phyloP scores from a whole-genome alignment of 2,329 filamentous ascomycete species.

The Sarocladium strictum region DNA sequence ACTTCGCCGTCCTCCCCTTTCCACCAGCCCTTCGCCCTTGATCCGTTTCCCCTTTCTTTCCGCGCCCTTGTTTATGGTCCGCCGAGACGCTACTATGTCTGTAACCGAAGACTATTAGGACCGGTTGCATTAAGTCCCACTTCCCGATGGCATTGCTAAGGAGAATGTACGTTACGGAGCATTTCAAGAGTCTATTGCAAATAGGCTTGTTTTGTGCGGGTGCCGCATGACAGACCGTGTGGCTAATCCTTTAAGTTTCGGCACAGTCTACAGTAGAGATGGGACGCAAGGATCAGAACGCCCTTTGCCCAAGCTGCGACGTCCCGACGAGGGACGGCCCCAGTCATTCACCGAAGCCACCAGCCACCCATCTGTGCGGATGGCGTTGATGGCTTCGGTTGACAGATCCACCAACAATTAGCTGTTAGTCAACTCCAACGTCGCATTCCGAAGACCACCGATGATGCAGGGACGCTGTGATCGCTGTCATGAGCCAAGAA shows the following conservation, averaged over 20 bases:
- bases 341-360: neutral
- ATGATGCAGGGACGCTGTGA: neutral
- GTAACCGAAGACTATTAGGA: neutral
- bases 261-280: too few species aligned
- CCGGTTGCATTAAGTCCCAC: neutral
- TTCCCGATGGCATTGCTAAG: neutral
- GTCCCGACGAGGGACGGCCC: neutral
- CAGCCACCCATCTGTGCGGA: neutral
- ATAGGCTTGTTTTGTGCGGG: neutral
- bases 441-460: neutral
- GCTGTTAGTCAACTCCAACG: neutral
- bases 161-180: neutral
- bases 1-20: slow-evolving; percentile 7
- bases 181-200: neutral
- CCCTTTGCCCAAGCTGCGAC: neutral
- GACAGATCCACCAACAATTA: neutral
- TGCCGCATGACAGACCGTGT: neutral
- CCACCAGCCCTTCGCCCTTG: neutral
- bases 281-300: neutral
- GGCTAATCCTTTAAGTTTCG: neutral
- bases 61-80: too few species aligned
- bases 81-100: neutral
- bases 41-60: neutral
- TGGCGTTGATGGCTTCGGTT: neutral
- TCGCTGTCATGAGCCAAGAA: neutral